Conservation (phyloP, 164 flowering plant species). For the Echeveria elegans region DNA sequence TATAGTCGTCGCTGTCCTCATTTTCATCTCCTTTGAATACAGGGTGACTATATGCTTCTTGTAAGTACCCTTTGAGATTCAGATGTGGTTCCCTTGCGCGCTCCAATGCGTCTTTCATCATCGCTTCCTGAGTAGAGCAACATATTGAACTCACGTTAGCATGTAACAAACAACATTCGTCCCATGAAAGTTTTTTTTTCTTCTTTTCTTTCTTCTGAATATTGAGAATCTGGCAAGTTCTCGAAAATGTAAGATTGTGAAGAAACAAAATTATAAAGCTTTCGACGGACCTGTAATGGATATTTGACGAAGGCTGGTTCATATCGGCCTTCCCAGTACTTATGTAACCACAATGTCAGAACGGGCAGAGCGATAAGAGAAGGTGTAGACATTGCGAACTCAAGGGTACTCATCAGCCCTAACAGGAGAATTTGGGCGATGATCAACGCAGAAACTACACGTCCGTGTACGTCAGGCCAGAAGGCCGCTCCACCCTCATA, state of each 20-base stretch:
- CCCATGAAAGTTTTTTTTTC: too few relatives aligned
- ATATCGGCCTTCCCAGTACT: constrained; percentile 56
- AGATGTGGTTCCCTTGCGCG: constrained; percentile 56
- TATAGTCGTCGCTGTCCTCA: constrained; percentile 27
- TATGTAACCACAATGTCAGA: constrained; percentile 40
- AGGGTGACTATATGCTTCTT: constrained; percentile 63
- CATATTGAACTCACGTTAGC: too few relatives aligned
- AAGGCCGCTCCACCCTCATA: constrained; percentile 70
- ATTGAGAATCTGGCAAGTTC: too few relatives aligned
- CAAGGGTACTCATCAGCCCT: constrained; percentile 48
- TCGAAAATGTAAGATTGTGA: too few relatives aligned
- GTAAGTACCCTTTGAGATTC: constrained; percentile 56
- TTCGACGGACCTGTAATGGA: constrained; percentile 47
- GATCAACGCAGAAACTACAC: constrained; percentile 38
- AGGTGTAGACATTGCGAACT: constrained; percentile 38
- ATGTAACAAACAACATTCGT: too few relatives aligned
- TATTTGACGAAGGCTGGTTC: constrained; percentile 48
- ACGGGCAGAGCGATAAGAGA: constrained; percentile 49
- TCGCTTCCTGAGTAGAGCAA: constrained; percentile 86
- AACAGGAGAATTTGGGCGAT: constrained; percentile 47
- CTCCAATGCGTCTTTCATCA: constrained; percentile 79
- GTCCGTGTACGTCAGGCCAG: constrained; percentile 72
- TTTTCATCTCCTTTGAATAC: constrained; percentile 41
- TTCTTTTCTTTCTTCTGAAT: too few relatives aligned
- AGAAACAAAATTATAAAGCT: background rate